Base-by-base conservation (phyloP, 73 alveolate genomes). In the Blepharisma stoltei region DNA sequence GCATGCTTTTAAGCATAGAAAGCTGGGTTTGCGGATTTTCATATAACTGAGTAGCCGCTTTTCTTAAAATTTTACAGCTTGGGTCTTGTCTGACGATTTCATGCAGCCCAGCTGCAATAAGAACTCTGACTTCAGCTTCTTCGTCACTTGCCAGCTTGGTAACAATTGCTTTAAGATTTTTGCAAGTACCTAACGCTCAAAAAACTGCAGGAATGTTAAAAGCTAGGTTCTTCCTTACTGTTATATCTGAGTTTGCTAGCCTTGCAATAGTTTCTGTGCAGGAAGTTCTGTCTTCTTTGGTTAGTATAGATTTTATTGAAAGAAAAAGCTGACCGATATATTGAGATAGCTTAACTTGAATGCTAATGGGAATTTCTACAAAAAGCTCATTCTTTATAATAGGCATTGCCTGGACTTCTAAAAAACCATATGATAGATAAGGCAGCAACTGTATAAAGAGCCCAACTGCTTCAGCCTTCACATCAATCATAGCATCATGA, bases 51-150 rank as follows among this genome's bases (percentile, higher is more conserved):
- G 46, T 25, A 11, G 73, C 73, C 18, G 5, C 23, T 60, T 60
- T 60, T 25, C 23, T 60, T 4, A 60, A 60, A 25, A 60, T 25
- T 25, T 60, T 60, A 47, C 73, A 60, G 73, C 18, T 60, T 38
- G 14, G 14, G 23, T 25, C 23, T 60, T 14, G 45, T 14, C 49
- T 14, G 2, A 60, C 18, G 4, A 60, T 38, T 25, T 60, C 73
- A 60, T 60, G 73, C 2, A 60, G 23, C 73, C 73, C 73, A 14
- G 49, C 73, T 9, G 73, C 73, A 25, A 60, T 14, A 25, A 25
- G 14, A 9, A 1, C 5, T 60, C 23, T 60, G 2, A 60, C 73
- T 25, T 20, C 18, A 2, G 45, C 49, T 14, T 60, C 45, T 25
- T n/a, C 14, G 47, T 60, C 73, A 60, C 18, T 18, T 14, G 73